Conservation (phyloP, 768 basidiomycete species). For the Leccinum ochraceum region DNA sequence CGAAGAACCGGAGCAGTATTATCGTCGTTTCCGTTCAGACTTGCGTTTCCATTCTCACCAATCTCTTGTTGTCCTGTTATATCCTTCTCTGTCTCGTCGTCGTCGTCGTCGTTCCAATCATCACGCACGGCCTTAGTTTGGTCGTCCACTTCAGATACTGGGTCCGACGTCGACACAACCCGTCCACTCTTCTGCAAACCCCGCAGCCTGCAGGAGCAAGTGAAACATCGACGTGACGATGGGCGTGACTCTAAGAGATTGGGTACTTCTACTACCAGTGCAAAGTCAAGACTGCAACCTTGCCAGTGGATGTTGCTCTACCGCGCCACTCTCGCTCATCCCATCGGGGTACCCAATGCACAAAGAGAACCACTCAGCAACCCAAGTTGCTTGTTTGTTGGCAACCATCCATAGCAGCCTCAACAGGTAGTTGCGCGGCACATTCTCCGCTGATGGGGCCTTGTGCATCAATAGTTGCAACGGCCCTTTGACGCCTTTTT, state of each 20-base stretch:
- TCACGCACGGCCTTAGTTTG: constrained; percentile 35
- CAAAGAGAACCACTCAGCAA: too few relatives aligned
- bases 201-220: background rate
- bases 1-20: background rate
- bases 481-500: constrained; percentile 14
- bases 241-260: constrained; percentile 1
- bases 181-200: constrained; percentile 3
- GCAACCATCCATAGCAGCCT: constrained; percentile 66
- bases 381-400: constrained; percentile 37
- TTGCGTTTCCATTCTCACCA: background rate
- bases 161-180: background rate
- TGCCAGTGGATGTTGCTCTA: constrained; percentile 21
- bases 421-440: constrained; percentile 56
- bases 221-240: background rate
- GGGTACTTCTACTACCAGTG: background rate
- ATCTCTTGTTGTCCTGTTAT: too few relatives aligned
- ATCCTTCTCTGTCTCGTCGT: background rate
- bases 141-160: background rate
- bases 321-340: constrained; percentile 14
- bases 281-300: background rate
- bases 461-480: constrained; percentile 44
- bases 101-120: constrained; percentile 42
- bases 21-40: background rate
- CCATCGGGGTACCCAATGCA: constrained; percentile 5
- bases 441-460: constrained; percentile 32